Evolutionary conservation across 176 grass and related monocot species (phyloP).

Genomic region (Oryza officinalis): DNA sequence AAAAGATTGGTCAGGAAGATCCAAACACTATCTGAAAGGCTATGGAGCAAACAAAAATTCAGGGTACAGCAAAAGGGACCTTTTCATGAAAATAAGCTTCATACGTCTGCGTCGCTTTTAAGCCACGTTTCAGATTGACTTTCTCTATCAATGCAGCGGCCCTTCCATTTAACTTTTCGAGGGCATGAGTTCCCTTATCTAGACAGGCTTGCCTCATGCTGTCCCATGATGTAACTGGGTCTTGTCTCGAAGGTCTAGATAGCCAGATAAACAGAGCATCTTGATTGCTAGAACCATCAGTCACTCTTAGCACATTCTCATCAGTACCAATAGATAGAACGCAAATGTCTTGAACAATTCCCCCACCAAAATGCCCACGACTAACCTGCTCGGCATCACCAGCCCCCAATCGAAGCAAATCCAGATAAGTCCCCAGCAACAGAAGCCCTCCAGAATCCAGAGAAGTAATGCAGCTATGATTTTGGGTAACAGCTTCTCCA

Average conservation of each 20-base stretch:
- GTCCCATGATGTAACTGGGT: neutral
- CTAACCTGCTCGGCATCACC: neutral
- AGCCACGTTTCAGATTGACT: neutral
- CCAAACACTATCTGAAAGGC: neutral
- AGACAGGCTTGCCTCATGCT: slow-evolving; percentile 11
- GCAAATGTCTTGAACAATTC: neutral
- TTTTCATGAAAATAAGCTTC: neutral
- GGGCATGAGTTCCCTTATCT: neutral
- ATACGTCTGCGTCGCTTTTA: neutral
- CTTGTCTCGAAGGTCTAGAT: neutral
- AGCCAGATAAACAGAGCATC: slow-evolving; percentile 16
- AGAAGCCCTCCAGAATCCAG: neutral
- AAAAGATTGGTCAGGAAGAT: neutral
- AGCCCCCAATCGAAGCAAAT: neutral
- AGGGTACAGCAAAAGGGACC: neutral
- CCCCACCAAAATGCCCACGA: neutral
- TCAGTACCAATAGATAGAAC: neutral
- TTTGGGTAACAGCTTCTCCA: neutral
- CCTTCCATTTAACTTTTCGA: neutral
- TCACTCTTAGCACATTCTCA: neutral
- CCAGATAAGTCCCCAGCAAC: neutral
- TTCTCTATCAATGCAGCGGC: neutral
- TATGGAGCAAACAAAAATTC: neutral
- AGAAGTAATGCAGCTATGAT: neutral
- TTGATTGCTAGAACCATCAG: neutral